Conservation (phyloP, 257 asterid genomes). For the Salvia splendens region DNA sequence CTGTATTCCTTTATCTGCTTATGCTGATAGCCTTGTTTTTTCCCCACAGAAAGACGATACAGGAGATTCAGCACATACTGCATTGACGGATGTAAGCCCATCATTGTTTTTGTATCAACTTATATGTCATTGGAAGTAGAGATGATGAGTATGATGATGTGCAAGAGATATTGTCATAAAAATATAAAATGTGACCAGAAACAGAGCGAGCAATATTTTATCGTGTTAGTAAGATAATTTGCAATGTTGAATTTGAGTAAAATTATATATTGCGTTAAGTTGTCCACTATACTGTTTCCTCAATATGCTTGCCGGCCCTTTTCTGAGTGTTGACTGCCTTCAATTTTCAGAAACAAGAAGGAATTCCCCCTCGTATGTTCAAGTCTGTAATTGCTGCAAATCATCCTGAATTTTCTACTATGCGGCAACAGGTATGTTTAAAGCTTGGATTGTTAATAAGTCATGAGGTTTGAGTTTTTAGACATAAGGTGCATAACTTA, state of each 20-base stretch:
- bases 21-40: slow-evolving; percentile 25
- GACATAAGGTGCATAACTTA: neutral
- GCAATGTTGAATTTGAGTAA: slow-evolving; percentile 15
- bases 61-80: slow-evolving; percentile 44
- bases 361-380: slow-evolving; percentile 98
- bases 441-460: slow-evolving; percentile 25
- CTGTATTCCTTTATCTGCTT: slow-evolving; percentile 15
- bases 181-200: neutral
- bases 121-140: slow-evolving; percentile 8
- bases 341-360: slow-evolving; percentile 79
- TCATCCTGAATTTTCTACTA: slow-evolving; percentile 95
- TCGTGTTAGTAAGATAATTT: slow-evolving; percentile 16
- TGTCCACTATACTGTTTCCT: slow-evolving; percentile 1
- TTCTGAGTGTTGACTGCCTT: slow-evolving; percentile 30
- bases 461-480: slow-evolving; percentile 16
- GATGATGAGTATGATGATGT: slow-evolving; percentile 8
- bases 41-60: slow-evolving; percentile 48
- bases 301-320: slow-evolving; percentile 27
- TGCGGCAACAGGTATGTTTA: slow-evolving; percentile 88
- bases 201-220: slow-evolving; percentile 12
- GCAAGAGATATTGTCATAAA: slow-evolving; percentile 21
- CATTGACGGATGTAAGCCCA: slow-evolving; percentile 48
- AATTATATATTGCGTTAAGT: slow-evolving; percentile 15
- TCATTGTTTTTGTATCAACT: neutral
- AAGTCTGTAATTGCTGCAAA: slow-evolving; percentile 97